Evolutionary conservation across 208 protist species (phyloP), one percentile per base, ranked within the genome.

Genomic region (Angomonas deanei): DNA sequence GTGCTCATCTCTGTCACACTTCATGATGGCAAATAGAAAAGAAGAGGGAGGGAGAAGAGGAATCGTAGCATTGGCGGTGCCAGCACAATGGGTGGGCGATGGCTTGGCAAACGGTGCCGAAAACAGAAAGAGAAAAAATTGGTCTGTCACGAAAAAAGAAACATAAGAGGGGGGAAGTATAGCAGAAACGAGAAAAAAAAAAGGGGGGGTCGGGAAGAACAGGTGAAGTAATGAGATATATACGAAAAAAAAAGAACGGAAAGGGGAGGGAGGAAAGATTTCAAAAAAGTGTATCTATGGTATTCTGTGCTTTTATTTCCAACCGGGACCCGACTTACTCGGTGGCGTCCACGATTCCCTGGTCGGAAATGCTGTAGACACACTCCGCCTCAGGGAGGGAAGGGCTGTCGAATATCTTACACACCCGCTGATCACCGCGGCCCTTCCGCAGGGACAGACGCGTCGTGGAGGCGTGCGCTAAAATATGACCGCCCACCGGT

Each of bases 391-490:
- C 98, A 2, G 98, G 97, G n/a, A 99, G 72, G 24, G 72, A 93
- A 3, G 98, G 98, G 55, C 94, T 98, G 78, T 99, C 98, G 65
- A 98, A 99, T 42, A 99, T 98, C 68, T 99, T 99, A 64, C 94
- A 97, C 27, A 99, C 86, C 34, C 98, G 87, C 62, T 97, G 88
- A 53, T 99, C 97, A 8, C 96, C 98, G 21, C 97, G 81, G 26
- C 98, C 98, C 64, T 99, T 99, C 49, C 96, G 82, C 39, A 98
- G 78, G 0, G 80, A 96, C 4, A 98, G 70, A 4, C 93, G 86
- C 10, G 97, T 98, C 8, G 98, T 99, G 6, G 94, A 98, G 2
- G 98, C 97, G 76, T 99, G 98, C n/a, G 98, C 98, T 17, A 99
- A 69, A 30, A 99, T 95, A 67, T 99, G 96, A n/a, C 97, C 97